Percentiles rank a stretch among this genome's conserved stretches.
These are phyloP conservation scores for Fusarium bactridioides DNA, from an alignment of 2,329 filamentous ascomycete genomes.

Conservation along the genomic window DNA sequence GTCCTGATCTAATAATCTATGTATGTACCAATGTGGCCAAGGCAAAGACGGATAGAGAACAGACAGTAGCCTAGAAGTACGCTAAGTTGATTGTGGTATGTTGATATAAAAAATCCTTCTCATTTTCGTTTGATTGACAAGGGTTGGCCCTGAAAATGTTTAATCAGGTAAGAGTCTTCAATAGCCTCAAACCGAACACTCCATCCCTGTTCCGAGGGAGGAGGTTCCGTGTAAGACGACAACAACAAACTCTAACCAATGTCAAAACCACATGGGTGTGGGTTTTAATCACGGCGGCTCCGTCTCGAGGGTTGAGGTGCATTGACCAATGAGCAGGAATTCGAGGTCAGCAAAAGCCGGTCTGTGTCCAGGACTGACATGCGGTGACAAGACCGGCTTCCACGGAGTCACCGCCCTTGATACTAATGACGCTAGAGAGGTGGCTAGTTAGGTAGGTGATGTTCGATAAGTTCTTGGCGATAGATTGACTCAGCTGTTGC, in stretches of 20 bases:
- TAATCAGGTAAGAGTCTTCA: conserved; percentile 18
- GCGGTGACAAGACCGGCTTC: conserved; percentile 11
- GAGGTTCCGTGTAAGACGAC: background rate
- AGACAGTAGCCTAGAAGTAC: conserved; percentile 6
- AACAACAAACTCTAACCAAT: background rate
- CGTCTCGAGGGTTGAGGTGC: background rate
- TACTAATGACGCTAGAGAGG: conserved; percentile 15
- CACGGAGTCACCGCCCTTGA: conserved; percentile 11
- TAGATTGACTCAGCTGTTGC: background rate
- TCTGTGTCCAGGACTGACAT: conserved; percentile 29
- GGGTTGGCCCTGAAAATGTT: background rate
- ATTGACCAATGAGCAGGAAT: conserved; percentile 11
- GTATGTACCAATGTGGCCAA: conserved; percentile 4
- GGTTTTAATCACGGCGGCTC: background rate
- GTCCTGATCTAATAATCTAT: background rate
- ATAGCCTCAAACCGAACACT: conserved; percentile 9
- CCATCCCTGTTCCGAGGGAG: background rate
- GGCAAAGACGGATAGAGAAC: conserved; percentile 11
- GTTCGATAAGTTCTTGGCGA: conserved; percentile 1
- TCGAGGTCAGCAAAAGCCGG: conserved; percentile 23
- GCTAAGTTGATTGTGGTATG: conserved; percentile 1
- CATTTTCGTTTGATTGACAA: background rate
- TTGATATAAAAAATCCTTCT: background rate
- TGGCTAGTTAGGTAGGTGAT: background rate
- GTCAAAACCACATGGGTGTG: background rate